Conservation (phyloP, 495 filamentous ascomycete species). For the Podospora appendiculata region DNA sequence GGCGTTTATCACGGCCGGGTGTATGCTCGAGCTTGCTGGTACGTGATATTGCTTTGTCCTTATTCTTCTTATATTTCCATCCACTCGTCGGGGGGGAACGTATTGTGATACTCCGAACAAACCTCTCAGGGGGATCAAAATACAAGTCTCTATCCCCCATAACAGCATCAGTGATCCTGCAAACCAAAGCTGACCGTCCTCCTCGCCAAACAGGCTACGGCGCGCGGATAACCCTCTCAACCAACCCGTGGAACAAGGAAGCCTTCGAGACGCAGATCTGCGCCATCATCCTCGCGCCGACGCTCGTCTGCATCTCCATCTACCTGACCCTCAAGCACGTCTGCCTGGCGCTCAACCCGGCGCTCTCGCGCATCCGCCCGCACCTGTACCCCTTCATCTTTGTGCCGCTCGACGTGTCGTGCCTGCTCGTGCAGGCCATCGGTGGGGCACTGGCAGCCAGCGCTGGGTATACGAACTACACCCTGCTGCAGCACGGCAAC, state of each 20-base stretch:
- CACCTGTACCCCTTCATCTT: slow-evolving; percentile 56
- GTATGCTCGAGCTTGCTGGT: slow-evolving; percentile 33
- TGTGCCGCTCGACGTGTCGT: slow-evolving; percentile 58
- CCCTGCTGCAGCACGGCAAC: slow-evolving; percentile 41
- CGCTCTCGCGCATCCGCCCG: slow-evolving; percentile 48
- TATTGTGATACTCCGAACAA: too few relatives aligned
- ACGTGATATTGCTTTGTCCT: neutral
- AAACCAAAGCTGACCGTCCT: too few relatives aligned
- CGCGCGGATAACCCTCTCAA: slow-evolving; percentile 49
- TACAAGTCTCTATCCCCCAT: too few relatives aligned
- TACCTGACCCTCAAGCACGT: slow-evolving; percentile 64
- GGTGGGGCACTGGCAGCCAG: slow-evolving; percentile 55
- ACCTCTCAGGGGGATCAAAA: too few relatives aligned
- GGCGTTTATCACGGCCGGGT: slow-evolving; percentile 42
- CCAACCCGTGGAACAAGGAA: slow-evolving; percentile 50
- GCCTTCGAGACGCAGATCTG: slow-evolving; percentile 63
- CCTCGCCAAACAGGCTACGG: slow-evolving; percentile 46
- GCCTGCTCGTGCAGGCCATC: slow-evolving; percentile 54
- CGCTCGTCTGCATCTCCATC: slow-evolving; percentile 56
- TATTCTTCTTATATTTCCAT: too few relatives aligned
- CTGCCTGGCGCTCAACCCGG: slow-evolving; percentile 45
- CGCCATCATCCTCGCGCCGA: slow-evolving; percentile 58
- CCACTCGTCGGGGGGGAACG: too few relatives aligned
- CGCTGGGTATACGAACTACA: slow-evolving; percentile 30
- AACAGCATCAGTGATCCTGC: too few relatives aligned